A percentile compares a stretch with the other conserved stretches of the same genome.
phyloP scores from a whole-genome alignment of 108 stramenopile species.

The Aurantiochytrium sp. region DNA sequence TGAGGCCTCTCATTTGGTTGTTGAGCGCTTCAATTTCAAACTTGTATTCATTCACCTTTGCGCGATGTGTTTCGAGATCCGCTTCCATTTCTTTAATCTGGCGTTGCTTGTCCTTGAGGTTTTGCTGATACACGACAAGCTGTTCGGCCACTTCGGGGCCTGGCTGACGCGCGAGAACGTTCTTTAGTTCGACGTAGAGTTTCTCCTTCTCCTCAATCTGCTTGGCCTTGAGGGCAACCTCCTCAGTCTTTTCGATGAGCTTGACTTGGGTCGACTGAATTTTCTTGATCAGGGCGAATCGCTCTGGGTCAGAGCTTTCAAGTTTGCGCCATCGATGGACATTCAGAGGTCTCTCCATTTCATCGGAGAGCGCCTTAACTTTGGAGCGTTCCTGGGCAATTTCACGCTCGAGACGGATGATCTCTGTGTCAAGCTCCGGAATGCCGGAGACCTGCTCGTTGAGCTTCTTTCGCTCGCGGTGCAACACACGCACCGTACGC shows the following conservation, averaged over 20 bases:
- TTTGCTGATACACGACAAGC: slow-evolving; percentile 37
- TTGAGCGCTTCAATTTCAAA: slow-evolving; percentile 32
- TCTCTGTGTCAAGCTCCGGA: slow-evolving; percentile 25
- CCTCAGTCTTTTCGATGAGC: slow-evolving; percentile 45
- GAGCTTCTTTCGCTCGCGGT: slow-evolving; percentile 31
- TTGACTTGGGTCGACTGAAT: slow-evolving; percentile 42
- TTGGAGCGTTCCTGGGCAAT: slow-evolving; percentile 40
- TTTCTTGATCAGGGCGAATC: slow-evolving; percentile 43
- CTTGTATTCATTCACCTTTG: slow-evolving; percentile 52
- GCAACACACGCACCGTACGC: slow-evolving; percentile 19
- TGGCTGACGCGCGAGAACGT: slow-evolving; percentile 48
- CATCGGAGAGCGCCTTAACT: slow-evolving; percentile 42
- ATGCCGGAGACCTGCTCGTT: slow-evolving; percentile 23
- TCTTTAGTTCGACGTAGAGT: slow-evolving; percentile 54
- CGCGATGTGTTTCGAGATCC: slow-evolving; percentile 54
- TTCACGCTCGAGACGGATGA: slow-evolving; percentile 39
- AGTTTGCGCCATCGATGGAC: slow-evolving; percentile 60
- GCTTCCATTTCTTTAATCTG: slow-evolving; percentile 55
- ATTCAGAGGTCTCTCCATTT: slow-evolving; percentile 56
- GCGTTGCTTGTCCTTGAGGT: slow-evolving; percentile 51
- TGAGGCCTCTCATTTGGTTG: neutral
- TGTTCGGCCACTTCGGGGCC: slow-evolving; percentile 54
- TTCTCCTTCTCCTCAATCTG: slow-evolving; percentile 56
- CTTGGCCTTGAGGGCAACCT: slow-evolving; percentile 29
- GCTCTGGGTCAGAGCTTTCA: slow-evolving; percentile 49